Conservation (phyloP, 2,329 filamentous ascomycete species). For the Verticillium isaacii region DNA sequence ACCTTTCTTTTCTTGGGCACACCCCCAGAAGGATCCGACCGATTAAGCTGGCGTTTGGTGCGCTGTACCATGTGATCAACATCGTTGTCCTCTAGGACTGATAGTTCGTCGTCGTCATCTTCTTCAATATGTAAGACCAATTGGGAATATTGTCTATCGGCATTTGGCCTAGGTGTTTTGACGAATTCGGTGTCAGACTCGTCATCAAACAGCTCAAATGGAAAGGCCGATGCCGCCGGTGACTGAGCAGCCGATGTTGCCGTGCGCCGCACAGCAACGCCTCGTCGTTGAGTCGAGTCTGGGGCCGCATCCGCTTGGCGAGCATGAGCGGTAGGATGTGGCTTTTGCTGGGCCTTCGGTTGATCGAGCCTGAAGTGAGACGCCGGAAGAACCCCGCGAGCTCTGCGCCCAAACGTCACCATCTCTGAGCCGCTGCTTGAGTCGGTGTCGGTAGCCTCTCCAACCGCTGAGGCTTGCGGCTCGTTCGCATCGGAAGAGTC, state of each 20-base stretch:
- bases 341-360: conserved; percentile 21
- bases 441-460: conserved; percentile 17
- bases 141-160: conserved; percentile 16
- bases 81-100: conserved; percentile 44
- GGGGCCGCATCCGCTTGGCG: conserved; percentile 26
- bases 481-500: conserved; percentile 1
- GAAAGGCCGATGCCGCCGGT: neutral
- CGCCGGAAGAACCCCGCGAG: conserved; percentile 60
- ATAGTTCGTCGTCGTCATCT: conserved; percentile 25
- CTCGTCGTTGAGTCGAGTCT: conserved; percentile 36
- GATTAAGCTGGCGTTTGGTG: conserved; percentile 32
- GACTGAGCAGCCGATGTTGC: conserved; percentile 16
- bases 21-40: conserved; percentile 19
- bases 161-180: conserved; percentile 2
- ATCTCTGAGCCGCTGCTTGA: conserved; percentile 37
- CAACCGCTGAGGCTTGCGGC: conserved; percentile 3
- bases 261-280: conserved; percentile 43
- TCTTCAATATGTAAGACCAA: neutral
- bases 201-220: conserved; percentile 34
- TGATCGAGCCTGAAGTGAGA: conserved; percentile 61
- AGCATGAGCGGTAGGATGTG: conserved; percentile 19
- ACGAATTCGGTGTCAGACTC: conserved; percentile 39
- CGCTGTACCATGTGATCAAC: conserved; percentile 47
- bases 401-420: conserved; percentile 36
- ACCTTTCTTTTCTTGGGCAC: conserved; percentile 18